Base-by-base conservation (phyloP, 2,329 filamentous ascomycete genomes). In the Aspergillus alliaceus region DNA sequence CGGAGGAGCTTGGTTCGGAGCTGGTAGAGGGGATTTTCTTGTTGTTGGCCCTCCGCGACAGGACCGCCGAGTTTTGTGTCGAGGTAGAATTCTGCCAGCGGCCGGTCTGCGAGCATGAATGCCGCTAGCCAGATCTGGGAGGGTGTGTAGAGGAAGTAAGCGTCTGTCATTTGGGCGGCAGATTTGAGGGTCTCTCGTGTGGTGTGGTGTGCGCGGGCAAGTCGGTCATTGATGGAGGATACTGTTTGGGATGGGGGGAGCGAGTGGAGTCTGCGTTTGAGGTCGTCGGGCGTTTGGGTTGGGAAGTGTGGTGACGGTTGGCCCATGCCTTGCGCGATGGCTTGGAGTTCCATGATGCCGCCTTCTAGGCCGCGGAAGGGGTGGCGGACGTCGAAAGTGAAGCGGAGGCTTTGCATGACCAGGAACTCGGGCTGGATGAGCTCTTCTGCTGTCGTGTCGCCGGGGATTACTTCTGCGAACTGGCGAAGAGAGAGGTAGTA, bases 111-210 rank as follows among this genome's bases (percentile, higher is more conserved):
- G 51, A 96, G 82, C 14, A 88, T 81, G 27, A 97, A 77, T 0
- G 93, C 87, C 0, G 91, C 88, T 58, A 98, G 83, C 87, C 93
- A 93, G 71, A 98, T 96, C 73, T 99, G 95, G 24, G 90, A 90
- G 0, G 95, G 95, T 0, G 93, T 93, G 77, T 90, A 98, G 74
- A 96, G 89, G 76, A 98, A 97, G 77, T 98, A 98, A n/a, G 86
- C 92, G 68, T 99, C 95, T 25, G 93, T 96, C 59, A 97, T 83
- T 51, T 96, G 79, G 0, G 92, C 90, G 56, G 90, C 90, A 54
- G 87, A 89, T 69, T 91, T 91, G 54, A 96, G 84, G 47, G 91
- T 82, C 20, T 87, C 85, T 40, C 90, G 84, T 0, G 93, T 90
- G 52, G 82, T 83, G n/a, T 80, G 80, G 69, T 96, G 92, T 0